These are phyloP conservation scores for Berkeleyomyces basicola DNA, from an alignment of 2,329 filamentous ascomycete species.

Conservation along the genomic window DNA sequence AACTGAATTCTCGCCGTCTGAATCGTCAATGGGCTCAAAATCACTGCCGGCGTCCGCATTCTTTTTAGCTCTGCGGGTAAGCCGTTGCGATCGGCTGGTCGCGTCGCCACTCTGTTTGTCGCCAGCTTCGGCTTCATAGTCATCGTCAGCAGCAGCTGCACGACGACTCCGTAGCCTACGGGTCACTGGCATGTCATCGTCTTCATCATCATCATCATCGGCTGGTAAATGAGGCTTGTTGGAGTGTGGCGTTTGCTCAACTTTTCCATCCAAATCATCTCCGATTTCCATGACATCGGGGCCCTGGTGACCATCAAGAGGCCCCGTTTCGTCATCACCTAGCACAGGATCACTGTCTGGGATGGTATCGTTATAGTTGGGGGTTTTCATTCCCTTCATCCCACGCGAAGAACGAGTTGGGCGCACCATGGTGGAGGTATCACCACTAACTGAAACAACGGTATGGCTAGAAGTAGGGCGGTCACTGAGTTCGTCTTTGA, in stretches of 20 bases:
- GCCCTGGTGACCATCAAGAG: slow-evolving; percentile 18
- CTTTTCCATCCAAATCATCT: slow-evolving; percentile 17
- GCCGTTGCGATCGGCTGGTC: slow-evolving; percentile 25
- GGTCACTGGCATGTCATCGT: slow-evolving; percentile 17
- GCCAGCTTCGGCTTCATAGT: slow-evolving; percentile 31
- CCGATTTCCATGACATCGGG: slow-evolving; percentile 17
- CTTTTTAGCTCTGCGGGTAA: slow-evolving; percentile 32
- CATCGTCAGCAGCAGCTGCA: slow-evolving; percentile 19
- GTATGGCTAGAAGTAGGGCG: slow-evolving; percentile 46
- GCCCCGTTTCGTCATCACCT: slow-evolving; percentile 14
- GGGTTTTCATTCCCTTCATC: slow-evolving; percentile 30
- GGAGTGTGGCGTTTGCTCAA: not conserved
- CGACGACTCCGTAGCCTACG: slow-evolving; percentile 10
- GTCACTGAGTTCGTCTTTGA: slow-evolving; percentile 38
- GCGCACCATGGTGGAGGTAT: slow-evolving; percentile 17
- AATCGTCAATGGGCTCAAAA: slow-evolving; percentile 41
- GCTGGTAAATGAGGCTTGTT: not conserved
- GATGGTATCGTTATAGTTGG: slow-evolving; percentile 9
- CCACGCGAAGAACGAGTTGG: slow-evolving; percentile 31
- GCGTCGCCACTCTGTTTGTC: slow-evolving; percentile 13
- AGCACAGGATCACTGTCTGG: slow-evolving; percentile 11
- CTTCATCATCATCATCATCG: slow-evolving; percentile 20
- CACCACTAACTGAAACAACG: slow-evolving; percentile 27
- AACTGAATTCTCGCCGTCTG: slow-evolving; percentile 39
- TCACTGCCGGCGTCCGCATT: slow-evolving; percentile 41